These are phyloP conservation scores for Neonectria sp. DNA, from an alignment of 2,329 filamentous ascomycete genomes.

Conservation along the genomic window DNA sequence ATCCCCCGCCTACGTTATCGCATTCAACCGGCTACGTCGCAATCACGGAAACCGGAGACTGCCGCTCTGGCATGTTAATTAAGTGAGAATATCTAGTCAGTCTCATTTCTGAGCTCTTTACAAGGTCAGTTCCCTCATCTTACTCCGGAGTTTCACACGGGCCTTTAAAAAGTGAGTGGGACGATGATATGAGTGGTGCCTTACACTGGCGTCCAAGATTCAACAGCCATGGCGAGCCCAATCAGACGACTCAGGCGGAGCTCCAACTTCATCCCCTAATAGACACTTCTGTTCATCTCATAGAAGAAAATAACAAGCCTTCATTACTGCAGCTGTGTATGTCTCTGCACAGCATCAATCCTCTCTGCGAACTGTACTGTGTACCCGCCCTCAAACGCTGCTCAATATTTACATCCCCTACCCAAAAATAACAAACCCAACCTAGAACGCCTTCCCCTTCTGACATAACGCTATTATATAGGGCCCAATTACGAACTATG, in stretches of 20 bases:
- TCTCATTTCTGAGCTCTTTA: background rate
- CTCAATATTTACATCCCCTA: constrained; percentile 1
- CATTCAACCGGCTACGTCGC: constrained; percentile 27
- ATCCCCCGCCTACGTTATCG: constrained; percentile 42
- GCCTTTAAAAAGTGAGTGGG: background rate
- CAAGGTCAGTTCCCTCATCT: background rate
- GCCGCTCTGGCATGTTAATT: constrained; percentile 6
- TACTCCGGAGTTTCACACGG: background rate
- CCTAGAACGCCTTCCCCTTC: constrained; percentile 26
- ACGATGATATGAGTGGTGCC: background rate
- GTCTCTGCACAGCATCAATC: constrained; percentile 18
- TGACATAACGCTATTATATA: background rate
- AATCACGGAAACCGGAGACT: constrained; percentile 24
- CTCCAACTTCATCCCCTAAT: background rate
- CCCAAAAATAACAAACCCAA: constrained; percentile 2
- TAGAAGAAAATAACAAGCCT: background rate
- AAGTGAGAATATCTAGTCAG: background rate
- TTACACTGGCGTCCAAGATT: too few relatives aligned
- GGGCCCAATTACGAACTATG: constrained; percentile 10
- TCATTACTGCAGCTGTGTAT: constrained; percentile 13
- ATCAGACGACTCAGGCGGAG: background rate
- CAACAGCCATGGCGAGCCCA: background rate
- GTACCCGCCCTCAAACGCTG: constrained; percentile 8
- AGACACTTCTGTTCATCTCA: background rate
- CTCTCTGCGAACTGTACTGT: background rate